phyloP scores from a whole-genome alignment of 23 red algal genomes.

The Gracilaria gracilis region DNA sequence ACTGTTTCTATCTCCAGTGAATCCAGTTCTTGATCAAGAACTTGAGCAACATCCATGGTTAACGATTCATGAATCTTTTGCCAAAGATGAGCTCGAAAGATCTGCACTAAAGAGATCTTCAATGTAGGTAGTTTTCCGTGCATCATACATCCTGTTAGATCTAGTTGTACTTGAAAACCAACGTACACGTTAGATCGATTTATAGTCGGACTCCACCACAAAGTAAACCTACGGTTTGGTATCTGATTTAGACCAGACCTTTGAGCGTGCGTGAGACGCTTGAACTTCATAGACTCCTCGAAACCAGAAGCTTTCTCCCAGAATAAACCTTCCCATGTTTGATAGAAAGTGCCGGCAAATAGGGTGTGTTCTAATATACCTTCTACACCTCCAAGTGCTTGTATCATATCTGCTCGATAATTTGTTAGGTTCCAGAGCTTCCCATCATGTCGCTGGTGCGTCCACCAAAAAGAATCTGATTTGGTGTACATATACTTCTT shows the following conservation, averaged over 20 bases:
- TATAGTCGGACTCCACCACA: conserved; percentile 99
- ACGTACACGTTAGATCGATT: conserved; percentile 98
- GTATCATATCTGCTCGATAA: conserved; percentile 94
- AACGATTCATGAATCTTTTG: conserved; percentile 99
- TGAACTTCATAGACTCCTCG: conserved; percentile 96
- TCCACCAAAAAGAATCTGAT: conserved; percentile 96
- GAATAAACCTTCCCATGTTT: conserved; percentile 96
- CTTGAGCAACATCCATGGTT: conserved; percentile 93
- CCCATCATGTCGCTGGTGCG: conserved; percentile 93
- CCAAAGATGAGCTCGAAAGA: conserved; percentile 99
- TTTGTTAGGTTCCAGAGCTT: conserved; percentile 91
- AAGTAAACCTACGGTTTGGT: conserved; percentile 97
- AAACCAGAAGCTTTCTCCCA: conserved; percentile 97
- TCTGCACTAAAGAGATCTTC: conserved; percentile 96
- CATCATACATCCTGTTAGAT: conserved; percentile 99
- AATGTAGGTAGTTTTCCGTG: conserved; percentile 97
- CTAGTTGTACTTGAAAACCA: conserved; percentile 98
- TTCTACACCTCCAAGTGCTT: conserved; percentile 97
- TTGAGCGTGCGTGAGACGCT: conserved; percentile 93
- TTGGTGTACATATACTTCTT: conserved; percentile 84
- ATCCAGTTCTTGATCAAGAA: conserved; percentile 90
- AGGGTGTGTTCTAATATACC: conserved; percentile 98
- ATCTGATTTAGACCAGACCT: conserved; percentile 96
- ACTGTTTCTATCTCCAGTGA: conserved; percentile 88
- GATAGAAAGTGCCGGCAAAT: conserved; percentile 92